These are phyloP conservation scores for Cladophialophora bantiana DNA, from an alignment of 2,329 filamentous ascomycete species.

Conservation along the genomic window DNA sequence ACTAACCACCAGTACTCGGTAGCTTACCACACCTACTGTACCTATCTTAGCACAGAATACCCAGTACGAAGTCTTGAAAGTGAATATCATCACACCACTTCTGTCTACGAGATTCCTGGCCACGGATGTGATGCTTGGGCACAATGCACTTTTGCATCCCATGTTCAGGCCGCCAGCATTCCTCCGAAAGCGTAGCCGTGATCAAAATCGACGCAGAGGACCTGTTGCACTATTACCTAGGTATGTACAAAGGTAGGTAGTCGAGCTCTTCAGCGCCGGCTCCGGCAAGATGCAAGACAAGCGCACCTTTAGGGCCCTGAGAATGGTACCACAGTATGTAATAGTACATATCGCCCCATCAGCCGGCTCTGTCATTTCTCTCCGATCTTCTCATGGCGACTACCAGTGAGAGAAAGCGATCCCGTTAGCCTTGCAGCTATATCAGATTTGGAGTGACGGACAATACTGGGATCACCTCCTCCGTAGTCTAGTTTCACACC, in stretches of 20 bases:
- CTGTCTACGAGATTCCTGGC: too few relatives aligned
- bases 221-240: neutral
- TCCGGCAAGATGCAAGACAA: constrained; percentile 2
- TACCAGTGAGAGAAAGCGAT: neutral
- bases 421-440: constrained; percentile 22
- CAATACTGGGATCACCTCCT: constrained; percentile 8
- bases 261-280: neutral
- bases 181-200: neutral
- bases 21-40: neutral
- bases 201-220: neutral
- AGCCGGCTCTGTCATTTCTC: neutral
- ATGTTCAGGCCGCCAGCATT: neutral
- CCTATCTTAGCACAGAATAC: neutral
- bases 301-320: neutral
- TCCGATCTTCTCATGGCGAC: neutral
- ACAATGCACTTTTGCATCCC: neutral
- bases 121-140: too few relatives aligned
- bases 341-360: neutral
- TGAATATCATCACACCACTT: too few relatives aligned
- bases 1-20: neutral
- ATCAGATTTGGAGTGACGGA: constrained; percentile 15
- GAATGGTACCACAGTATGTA: neutral
- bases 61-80: neutral
- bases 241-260: neutral
- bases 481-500: constrained; percentile 16